phyloP scores from a whole-genome alignment of 306 rosid species.

The Ormosia semicastrata region DNA sequence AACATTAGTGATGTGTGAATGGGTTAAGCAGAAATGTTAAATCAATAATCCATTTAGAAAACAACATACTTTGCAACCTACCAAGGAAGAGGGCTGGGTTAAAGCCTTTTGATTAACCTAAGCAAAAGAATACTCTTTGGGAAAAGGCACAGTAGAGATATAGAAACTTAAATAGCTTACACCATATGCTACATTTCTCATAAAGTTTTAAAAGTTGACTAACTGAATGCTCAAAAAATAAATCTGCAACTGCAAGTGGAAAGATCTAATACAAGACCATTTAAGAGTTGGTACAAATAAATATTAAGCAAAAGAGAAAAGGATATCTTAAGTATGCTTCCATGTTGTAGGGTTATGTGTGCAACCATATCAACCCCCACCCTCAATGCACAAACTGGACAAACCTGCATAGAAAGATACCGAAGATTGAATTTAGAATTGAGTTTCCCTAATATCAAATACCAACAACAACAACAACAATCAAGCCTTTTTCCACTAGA shows the following conservation, averaged over 20 bases:
- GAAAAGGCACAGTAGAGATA: not conserved
- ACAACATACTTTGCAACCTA: not conserved
- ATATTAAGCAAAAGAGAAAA: conserved; percentile 34
- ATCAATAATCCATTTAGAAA: conserved; percentile 18
- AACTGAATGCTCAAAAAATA: conserved; percentile 1
- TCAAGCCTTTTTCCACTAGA: no score
- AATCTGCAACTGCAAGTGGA: not conserved
- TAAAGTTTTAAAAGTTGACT: not conserved
- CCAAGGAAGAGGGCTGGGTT: not conserved
- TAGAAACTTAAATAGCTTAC: not conserved
- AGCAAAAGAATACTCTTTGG: not conserved
- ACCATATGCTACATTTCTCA: not conserved
- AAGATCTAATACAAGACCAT: not conserved
- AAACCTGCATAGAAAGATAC: conserved; percentile 59
- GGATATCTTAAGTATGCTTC: conserved; percentile 96
- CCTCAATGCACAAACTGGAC: conserved; percentile 92
- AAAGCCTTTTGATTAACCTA: not conserved
- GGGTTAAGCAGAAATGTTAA: conserved; percentile 3
- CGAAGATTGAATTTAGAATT: not conserved
- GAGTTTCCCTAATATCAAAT: not conserved
- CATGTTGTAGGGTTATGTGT: conserved; percentile 92
- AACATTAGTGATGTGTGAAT: not conserved
- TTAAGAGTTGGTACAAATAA: conserved; percentile 5
- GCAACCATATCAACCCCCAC: conserved; percentile 98
- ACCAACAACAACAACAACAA: no score